Conservation (phyloP, 306 rosid genomes). For the Trifolium pratense region DNA sequence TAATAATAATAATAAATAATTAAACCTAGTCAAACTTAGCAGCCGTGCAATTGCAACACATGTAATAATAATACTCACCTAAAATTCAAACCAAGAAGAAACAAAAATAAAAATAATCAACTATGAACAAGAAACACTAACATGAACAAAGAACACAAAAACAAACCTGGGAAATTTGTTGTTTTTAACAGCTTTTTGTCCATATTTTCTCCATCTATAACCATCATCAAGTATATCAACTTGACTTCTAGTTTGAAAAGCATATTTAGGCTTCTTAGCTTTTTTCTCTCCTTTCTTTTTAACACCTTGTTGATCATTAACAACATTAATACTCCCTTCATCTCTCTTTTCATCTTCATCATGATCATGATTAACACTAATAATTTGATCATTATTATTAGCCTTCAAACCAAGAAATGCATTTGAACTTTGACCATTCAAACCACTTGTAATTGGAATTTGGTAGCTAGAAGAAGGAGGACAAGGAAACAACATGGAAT, state of each 20-base stretch:
- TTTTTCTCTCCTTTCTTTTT: constrained; percentile 57
- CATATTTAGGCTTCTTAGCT: constrained; percentile 62
- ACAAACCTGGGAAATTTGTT: constrained; percentile 77
- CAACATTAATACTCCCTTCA: constrained; percentile 25
- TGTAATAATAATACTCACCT: background rate
- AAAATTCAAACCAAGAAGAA: background rate
- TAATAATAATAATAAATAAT: background rate
- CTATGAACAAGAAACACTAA: background rate
- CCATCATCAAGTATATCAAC: constrained; percentile 90
- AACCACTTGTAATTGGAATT: constrained; percentile 34
- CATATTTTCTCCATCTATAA: constrained; percentile 88
- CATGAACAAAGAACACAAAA: background rate
- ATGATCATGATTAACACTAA: background rate
- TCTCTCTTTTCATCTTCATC: background rate
- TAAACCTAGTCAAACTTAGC: constrained; percentile 4
- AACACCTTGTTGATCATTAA: background rate
- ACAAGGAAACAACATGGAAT: constrained; percentile 63
- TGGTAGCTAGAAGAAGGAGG: constrained; percentile 45
- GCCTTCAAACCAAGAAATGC: constrained; percentile 49
- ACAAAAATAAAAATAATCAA: background rate
- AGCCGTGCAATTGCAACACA: constrained; percentile 1
- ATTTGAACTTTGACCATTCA: constrained; percentile 46
- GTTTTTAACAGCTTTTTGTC: constrained; percentile 81
- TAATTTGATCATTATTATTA: background rate
- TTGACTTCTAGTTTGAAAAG: constrained; percentile 82